Conservation (phyloP, 2,329 filamentous ascomycete genomes). For the Botrytis cinerea region DNA sequence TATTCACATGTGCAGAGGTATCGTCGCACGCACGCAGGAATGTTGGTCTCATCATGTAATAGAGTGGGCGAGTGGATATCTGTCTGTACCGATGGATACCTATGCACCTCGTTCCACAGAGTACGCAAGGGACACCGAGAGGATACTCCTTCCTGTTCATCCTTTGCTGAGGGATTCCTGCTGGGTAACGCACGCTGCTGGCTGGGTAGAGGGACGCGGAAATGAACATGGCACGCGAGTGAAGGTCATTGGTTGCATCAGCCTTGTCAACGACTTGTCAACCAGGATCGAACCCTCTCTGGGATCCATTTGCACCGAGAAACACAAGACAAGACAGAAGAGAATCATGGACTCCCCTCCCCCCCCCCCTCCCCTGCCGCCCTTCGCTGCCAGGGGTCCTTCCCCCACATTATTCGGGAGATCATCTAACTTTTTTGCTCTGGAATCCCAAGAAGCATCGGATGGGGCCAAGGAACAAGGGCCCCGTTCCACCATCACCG, state of each 20-base stretch:
- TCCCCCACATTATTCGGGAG: conserved; percentile 23
- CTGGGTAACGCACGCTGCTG: neutral
- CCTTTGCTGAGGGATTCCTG: neutral
- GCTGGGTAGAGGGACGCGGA: no score
- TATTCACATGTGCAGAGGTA: no score
- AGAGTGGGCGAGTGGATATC: neutral
- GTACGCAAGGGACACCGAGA: no score
- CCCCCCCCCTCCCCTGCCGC: neutral
- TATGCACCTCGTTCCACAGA: neutral
- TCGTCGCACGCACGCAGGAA: no score
- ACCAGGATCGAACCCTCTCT: neutral
- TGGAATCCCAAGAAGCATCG: neutral
- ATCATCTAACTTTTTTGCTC: neutral
- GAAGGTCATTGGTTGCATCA: conserved; percentile 1
- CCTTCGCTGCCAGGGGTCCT: neutral
- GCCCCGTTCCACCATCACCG: no score
- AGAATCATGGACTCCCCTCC: no score
- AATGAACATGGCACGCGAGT: no score
- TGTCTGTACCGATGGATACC: no score
- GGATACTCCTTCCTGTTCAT: no score
- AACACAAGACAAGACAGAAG: no score
- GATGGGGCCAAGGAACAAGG: no score
- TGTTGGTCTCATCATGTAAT: conserved; percentile 3
- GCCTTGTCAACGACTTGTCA: conserved; percentile 2
- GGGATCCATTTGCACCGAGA: neutral